A percentile compares a stretch with the other conserved stretches of the same genome.
These are phyloP conservation scores for Excoecaria agallocha DNA, from an alignment of 345 rosid species.

Conservation along the genomic window DNA sequence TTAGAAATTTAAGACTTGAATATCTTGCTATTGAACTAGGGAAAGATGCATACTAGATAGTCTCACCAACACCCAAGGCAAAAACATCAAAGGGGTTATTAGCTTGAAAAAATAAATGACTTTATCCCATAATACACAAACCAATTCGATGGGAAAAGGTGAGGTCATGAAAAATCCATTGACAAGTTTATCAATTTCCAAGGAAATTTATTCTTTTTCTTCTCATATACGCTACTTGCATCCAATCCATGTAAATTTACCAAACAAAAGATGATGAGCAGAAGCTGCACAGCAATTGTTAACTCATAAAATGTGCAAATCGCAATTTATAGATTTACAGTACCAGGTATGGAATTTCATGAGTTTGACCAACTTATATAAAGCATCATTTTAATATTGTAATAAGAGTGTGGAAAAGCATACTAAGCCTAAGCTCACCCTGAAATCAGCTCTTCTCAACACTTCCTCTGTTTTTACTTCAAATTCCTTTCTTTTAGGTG, in stretches of 20 bases:
- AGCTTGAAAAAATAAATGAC: no score
- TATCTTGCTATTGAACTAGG: background rate
- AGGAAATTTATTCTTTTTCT: no score
- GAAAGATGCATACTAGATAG: background rate
- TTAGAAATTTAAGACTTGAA: background rate
- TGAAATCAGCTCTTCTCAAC: constrained; percentile 66
- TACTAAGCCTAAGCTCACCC: constrained; percentile 48
- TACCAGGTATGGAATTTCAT: background rate
- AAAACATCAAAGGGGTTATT: no score
- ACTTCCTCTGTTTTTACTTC: constrained; percentile 63
- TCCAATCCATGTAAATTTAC: background rate
- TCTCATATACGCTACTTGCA: background rate
- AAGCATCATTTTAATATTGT: background rate
- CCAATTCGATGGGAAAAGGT: background rate
- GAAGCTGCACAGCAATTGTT: background rate
- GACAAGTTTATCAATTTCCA: no score
- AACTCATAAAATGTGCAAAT: background rate
- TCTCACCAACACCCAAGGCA: background rate
- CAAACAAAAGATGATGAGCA: background rate
- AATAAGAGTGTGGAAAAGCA: background rate
- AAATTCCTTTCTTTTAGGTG: constrained; percentile 31
- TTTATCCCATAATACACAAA: no score
- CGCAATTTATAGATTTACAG: background rate
- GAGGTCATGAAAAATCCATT: background rate
- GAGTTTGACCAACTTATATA: background rate